These are phyloP conservation scores for Staphylotrichum tortipilum DNA, from an alignment of 495 filamentous ascomycete species.

Conservation along the genomic window DNA sequence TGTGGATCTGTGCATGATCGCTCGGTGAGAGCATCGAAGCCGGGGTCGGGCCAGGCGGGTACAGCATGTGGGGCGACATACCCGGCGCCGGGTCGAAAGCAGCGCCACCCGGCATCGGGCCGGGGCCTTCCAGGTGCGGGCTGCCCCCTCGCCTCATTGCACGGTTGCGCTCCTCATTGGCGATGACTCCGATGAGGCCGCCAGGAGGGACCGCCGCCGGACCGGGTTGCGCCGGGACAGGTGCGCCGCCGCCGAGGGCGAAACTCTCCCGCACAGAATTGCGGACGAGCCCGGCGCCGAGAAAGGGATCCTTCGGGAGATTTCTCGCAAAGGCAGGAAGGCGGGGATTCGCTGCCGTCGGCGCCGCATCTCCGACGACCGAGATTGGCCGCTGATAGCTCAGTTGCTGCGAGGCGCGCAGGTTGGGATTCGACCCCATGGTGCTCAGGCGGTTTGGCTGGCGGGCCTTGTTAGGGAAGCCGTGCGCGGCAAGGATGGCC, in stretches of 20 bases:
- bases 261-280: constrained; percentile 67
- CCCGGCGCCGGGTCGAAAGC: constrained; percentile 36
- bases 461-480: constrained; percentile 77
- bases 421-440: constrained; percentile 56
- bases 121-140: constrained; percentile 49
- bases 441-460: constrained; percentile 64
- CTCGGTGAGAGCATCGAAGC: constrained; percentile 49
- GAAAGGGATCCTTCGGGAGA: constrained; percentile 82
- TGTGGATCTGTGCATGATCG: constrained; percentile 72
- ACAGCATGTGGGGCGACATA: constrained; percentile 43
- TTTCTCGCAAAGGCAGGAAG: constrained; percentile 77
- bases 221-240: constrained; percentile 26
- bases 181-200: constrained; percentile 87
- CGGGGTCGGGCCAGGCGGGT: constrained; percentile 29
- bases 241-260: constrained; percentile 56
- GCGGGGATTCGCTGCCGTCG: constrained; percentile 22
- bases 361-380: constrained; percentile 18
- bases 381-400: constrained; percentile 30
- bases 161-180: constrained; percentile 67
- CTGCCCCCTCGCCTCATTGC: constrained; percentile 74
- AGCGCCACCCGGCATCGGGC: constrained; percentile 26
- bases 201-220: constrained; percentile 44
- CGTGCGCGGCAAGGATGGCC: constrained; percentile 82
- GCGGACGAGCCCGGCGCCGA: constrained; percentile 72
- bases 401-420: constrained; percentile 40